phyloP scores from a whole-genome alignment of 805 yeast genomes.

The Yarrowia hollandica region DNA sequence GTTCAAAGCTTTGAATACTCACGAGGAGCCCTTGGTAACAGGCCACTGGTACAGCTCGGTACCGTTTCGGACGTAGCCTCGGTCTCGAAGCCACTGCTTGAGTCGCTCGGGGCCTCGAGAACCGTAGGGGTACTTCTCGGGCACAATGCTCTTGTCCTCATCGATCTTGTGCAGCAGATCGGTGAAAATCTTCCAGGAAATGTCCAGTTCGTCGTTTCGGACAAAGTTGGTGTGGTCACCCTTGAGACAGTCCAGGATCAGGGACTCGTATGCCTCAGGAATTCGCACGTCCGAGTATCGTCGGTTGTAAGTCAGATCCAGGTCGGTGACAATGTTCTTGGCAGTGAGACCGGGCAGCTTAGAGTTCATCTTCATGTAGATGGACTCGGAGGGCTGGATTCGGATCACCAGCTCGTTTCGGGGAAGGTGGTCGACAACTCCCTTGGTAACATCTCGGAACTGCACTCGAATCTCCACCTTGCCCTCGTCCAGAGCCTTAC shows the following conservation, averaged over 20 bases:
- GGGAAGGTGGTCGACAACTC: constrained; percentile 76
- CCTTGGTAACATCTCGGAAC: constrained; percentile 80
- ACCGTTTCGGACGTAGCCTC: constrained; percentile 70
- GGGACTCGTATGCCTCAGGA: constrained; percentile 97
- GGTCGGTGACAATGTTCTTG: constrained; percentile 79
- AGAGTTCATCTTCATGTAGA: constrained; percentile 88
- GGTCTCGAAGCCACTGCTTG: constrained; percentile 58
- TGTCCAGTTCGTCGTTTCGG: constrained; percentile 94
- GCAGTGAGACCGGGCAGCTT: constrained; percentile 91
- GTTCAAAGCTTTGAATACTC: constrained; percentile 9
- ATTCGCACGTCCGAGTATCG: constrained; percentile 89
- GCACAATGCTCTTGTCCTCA: constrained; percentile 64
- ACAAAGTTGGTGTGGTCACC: constrained; percentile 98
- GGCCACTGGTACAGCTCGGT: constrained; percentile 88
- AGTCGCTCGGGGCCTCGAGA: constrained; percentile 81
- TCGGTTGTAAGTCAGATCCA: constrained; percentile 79
- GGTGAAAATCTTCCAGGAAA: constrained; percentile 90
- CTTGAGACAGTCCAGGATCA: constrained; percentile 82
- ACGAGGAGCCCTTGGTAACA: constrained; percentile 40
- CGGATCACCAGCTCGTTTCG: constrained; percentile 93
- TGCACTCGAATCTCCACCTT: constrained; percentile 95
- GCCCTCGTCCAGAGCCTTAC: constrained; percentile 93
- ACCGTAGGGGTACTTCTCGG: constrained; percentile 75
- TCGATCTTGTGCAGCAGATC: constrained; percentile 78
- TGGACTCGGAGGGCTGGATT: constrained; percentile 92